Evolutionary conservation across 805 yeast genomes (phyloP), one percentile per base, ranked within the genome.

Genomic region (Citeromyces nyonsensis): DNA sequence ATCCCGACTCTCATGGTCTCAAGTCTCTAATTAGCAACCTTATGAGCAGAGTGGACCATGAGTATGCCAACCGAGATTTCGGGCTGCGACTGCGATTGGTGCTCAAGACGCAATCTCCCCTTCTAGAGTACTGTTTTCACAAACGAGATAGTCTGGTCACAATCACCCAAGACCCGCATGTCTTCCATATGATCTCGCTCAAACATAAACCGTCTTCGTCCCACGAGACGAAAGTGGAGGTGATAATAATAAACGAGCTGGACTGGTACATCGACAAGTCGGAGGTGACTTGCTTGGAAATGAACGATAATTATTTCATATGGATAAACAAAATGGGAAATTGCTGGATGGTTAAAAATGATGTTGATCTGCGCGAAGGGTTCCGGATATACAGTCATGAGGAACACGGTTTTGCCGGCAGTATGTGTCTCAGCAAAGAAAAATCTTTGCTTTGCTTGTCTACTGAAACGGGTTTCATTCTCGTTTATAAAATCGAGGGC

Each of bases 381-480:
- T 14, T 27, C 11, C 15, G 15, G 9, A 27, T 15, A 10, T 20
- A 27, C n/a, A 20, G 13, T 10, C 29, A 14, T 12, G 27, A 24
- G 8, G 13, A 28, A 8, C 13, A 27, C 4, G 33, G 25, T 4
- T 35, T 24, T 11, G 22, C 28, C 5, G 37, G 37, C 26, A 49
- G 43, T 15, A 37, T 32, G 18, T 41, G 43, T 15, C 45, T 58
- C 7, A 49, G 57, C 10, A 54, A 63, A 18, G 66, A 66, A 35
- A 52, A 57, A 38, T 57, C 61, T 32, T 38, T 59, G 22, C 46
- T 62, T 4, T 61, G 62, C 15, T 46, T 63, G 8, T 61, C 56
- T 4, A 43, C 59, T n/a, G 40, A 42, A 6, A 44, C 49, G 28
- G 66, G 68, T 1, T 42, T 20, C 14, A 33, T 62, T 9, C 39